phyloP scores from a whole-genome alignment of 441 rosid species.

The Gossypium trilobum region DNA sequence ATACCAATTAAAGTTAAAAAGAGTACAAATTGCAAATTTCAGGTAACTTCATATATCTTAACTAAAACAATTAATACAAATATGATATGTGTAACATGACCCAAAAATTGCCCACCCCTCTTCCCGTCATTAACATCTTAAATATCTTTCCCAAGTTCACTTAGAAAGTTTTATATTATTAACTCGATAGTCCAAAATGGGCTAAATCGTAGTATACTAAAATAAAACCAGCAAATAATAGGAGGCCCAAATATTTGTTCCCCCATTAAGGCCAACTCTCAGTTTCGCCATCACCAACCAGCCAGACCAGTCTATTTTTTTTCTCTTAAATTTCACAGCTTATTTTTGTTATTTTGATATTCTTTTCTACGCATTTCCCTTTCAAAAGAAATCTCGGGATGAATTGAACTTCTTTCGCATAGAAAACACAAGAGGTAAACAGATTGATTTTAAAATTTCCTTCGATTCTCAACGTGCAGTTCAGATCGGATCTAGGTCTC shows the following conservation, averaged over 20 bases:
- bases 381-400: not conserved
- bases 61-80: too few species aligned
- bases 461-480: not conserved
- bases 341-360: not conserved
- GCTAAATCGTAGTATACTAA: not conserved
- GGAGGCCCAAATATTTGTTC: not conserved
- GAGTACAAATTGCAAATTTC: not conserved
- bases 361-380: not conserved
- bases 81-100: not conserved
- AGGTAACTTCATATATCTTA: not conserved
- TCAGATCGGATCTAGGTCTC: constrained; percentile 9
- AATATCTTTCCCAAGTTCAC: not conserved
- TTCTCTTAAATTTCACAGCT: not conserved
- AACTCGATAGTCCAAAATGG: not conserved
- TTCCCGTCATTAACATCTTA: not conserved
- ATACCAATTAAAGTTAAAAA: too few species aligned
- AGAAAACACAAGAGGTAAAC: not conserved
- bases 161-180: not conserved
- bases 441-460: not conserved
- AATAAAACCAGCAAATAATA: not conserved
- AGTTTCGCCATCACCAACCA: not conserved
- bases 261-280: not conserved
- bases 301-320: not conserved
- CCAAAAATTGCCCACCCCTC: not conserved
- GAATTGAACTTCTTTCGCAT: not conserved